phyloP scores from a whole-genome alignment of 768 basidiomycete genomes.

The Serendipita sp. region DNA sequence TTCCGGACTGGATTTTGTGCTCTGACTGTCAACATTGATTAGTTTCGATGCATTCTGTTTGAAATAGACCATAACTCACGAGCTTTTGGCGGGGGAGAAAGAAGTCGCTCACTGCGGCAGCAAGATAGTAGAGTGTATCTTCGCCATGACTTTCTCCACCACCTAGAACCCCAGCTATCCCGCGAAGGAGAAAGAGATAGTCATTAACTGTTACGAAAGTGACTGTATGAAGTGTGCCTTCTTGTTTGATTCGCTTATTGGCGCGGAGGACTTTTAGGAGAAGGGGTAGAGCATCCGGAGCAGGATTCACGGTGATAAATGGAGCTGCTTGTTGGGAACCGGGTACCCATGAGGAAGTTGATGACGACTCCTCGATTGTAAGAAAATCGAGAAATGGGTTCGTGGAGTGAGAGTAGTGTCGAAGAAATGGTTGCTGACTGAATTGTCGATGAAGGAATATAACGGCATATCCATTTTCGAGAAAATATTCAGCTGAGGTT shows the following conservation, averaged over 20 bases:
- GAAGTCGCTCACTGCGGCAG: slow-evolving; percentile 96
- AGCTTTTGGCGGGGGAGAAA: slow-evolving; percentile 84
- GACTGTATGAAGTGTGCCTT: slow-evolving; percentile 64
- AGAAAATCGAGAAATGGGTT: slow-evolving; percentile 96
- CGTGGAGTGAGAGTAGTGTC: slow-evolving; percentile 95
- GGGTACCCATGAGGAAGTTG: background rate
- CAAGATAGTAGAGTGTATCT: slow-evolving; percentile 84
- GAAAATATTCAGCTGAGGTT: slow-evolving; percentile 95
- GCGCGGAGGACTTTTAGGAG: slow-evolving; percentile 57
- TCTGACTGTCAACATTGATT: slow-evolving; percentile 45
- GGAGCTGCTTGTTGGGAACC: background rate
- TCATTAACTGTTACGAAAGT: slow-evolving; percentile 92
- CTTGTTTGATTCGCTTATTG: slow-evolving; percentile 65
- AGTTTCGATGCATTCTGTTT: background rate
- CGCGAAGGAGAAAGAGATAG: slow-evolving; percentile 82
- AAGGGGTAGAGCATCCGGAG: slow-evolving; percentile 14
- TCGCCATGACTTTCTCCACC: slow-evolving; percentile 26
- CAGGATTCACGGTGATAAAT: slow-evolving; percentile 3
- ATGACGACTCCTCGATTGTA: slow-evolving; percentile 33
- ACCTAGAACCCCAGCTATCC: slow-evolving; percentile 32
- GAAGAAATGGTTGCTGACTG: slow-evolving; percentile 90
- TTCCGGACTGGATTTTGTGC: slow-evolving; percentile 97
- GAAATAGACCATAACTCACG: slow-evolving; percentile 32
- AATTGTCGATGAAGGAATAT: slow-evolving; percentile 98
- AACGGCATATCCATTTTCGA: slow-evolving; percentile 86